phyloP scores from a whole-genome alignment of 2,329 filamentous ascomycete species.

The Aspergillus hiratsukae region DNA sequence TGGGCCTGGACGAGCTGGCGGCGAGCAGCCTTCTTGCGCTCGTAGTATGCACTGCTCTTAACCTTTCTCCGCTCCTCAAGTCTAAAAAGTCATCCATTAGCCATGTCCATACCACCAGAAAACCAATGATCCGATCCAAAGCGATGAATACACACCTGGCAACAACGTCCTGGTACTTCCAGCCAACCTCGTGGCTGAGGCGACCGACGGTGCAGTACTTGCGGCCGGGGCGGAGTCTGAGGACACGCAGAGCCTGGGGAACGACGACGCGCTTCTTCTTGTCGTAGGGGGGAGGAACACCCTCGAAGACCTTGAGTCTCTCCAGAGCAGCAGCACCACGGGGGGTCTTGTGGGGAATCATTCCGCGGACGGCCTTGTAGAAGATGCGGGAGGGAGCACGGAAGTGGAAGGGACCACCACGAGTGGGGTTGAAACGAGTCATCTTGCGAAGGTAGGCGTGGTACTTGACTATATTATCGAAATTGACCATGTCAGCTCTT shows the following conservation, averaged over 20 bases:
- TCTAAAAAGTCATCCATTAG: constrained; percentile 49
- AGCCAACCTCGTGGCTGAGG: constrained; percentile 98
- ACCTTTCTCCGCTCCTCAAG: constrained; percentile 99
- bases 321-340: constrained; percentile 94
- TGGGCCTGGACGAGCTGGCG: constrained; percentile 88
- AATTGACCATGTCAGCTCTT: constrained; percentile 43
- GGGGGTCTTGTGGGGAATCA: constrained; percentile 99
- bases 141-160: constrained; percentile 66
- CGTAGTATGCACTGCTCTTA: constrained; percentile 98
- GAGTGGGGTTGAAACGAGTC: constrained; percentile 98
- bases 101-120: constrained; percentile 7
- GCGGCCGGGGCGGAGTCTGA: constrained; percentile 96
- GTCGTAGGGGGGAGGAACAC: constrained; percentile 97
- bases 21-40: constrained; percentile 96
- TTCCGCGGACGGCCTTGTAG: constrained; percentile 99
- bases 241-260: constrained; percentile 92
- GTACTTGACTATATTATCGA: constrained; percentile 83
- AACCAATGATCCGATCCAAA: constrained; percentile 3
- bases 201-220: constrained; percentile 99
- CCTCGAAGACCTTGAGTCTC: constrained; percentile 99
- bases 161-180: constrained; percentile 99
- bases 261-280: constrained; percentile 99
- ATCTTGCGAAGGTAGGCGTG: constrained; percentile 99
- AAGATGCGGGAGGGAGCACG: constrained; percentile 98
- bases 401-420: constrained; percentile 99